Evolutionary conservation across 768 basidiomycete genomes (phyloP).

Genomic region (Coprinellus micaceus): DNA sequence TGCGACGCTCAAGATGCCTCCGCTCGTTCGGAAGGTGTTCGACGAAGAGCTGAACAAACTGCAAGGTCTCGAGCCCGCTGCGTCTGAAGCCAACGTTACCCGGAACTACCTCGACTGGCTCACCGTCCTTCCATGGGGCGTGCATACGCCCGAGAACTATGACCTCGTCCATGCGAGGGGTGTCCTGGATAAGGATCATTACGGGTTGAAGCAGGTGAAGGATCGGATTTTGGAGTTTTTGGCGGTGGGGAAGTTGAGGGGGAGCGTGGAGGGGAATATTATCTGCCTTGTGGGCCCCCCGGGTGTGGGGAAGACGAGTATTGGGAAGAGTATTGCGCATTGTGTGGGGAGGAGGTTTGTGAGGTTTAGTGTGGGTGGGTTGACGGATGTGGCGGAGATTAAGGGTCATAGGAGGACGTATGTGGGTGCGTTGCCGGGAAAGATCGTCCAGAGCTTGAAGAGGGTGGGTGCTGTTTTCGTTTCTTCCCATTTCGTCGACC

Average conservation of each 20-base stretch:
- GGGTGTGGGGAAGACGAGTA: slow-evolving; percentile 95
- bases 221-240: slow-evolving; percentile 94
- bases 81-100: slow-evolving; percentile 90
- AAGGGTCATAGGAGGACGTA: slow-evolving; percentile 98
- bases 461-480: slow-evolving; percentile 54
- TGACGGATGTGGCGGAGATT: slow-evolving; percentile 98
- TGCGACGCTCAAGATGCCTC: slow-evolving; percentile 80
- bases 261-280: slow-evolving; percentile 95
- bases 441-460: slow-evolving; percentile 92
- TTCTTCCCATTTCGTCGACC: background rate
- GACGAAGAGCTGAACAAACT: slow-evolving; percentile 95
- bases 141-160: slow-evolving; percentile 90
- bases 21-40: slow-evolving; percentile 86
- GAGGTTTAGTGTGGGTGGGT: slow-evolving; percentile 92
- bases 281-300: slow-evolving; percentile 95
- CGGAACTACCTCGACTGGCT: slow-evolving; percentile 94
- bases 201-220: slow-evolving; percentile 89
- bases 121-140: slow-evolving; percentile 96
- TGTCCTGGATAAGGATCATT: slow-evolving; percentile 93
- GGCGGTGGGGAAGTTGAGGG: slow-evolving; percentile 90
- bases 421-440: slow-evolving; percentile 89
- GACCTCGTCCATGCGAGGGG: slow-evolving; percentile 75
- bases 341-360: slow-evolving; percentile 92
- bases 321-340: slow-evolving; percentile 91
- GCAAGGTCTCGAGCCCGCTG: slow-evolving; percentile 83